Base-by-base conservation (phyloP, 345 rosid genomes). In the Ricinus communis region DNA sequence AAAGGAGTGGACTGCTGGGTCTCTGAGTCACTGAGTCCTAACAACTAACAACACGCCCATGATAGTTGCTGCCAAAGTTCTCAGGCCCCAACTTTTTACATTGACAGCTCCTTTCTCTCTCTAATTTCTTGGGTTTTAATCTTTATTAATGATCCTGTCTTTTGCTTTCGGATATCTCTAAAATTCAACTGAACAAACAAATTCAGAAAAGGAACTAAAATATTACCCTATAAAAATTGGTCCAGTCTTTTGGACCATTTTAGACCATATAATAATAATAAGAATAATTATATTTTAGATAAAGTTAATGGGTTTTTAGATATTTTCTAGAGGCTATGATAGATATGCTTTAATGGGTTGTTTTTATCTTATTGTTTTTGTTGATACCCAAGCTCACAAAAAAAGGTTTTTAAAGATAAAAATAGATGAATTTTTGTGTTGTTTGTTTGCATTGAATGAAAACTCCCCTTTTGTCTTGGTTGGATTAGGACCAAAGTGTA, bases 1-100 rank as follows among this genome's bases (percentile, higher is more conserved):
- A 80, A 38, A 72, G 75, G 79, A 75, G 76, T 59, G 82, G 81
- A 28, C 55, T 66, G 70, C 66, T 71, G 73, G 77, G 77, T 57
- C 84, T 65, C 81, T 72, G 80, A 83, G 70, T 82, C 85, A 83
- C 80, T 82, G 89, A 81, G 87, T 83, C 87, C 85, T 77, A 84
- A 81, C 87, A 81, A 82, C 86, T 72, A 77, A 81, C 83, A 79
- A 75, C 79, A 76, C 86, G 84, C 86, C 89, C 89, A 83, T 72
- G 80, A 82, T 85, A 79, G 68, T 83, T 83, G 89, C 89, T 85
- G 86, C 87, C 82, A 80, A 69, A 68, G 5, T 52, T 66, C 47
- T 22, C 33, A 30, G 64, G 68, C 68, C 60, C 67, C 84, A 77
- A 28, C 54, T 43, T 43, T 9, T 43, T 56, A 38, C 66, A 61